These are phyloP conservation scores for Solidago caesia DNA, from an alignment of 129 eudicot genomes.

Conservation along the genomic window DNA sequence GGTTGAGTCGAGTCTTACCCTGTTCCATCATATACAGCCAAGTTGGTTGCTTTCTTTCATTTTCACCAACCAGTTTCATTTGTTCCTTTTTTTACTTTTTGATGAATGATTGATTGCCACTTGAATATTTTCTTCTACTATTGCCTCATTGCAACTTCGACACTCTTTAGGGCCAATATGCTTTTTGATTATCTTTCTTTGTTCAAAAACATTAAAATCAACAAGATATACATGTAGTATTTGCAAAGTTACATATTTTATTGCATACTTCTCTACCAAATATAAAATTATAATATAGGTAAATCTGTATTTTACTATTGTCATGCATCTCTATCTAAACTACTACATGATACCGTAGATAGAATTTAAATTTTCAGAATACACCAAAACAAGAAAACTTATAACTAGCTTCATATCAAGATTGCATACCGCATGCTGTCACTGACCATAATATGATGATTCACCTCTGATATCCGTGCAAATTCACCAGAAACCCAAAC, in stretches of 20 bases:
- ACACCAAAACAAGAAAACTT: conserved; percentile 24
- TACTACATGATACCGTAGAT: conserved; percentile 25
- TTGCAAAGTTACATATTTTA: conserved; percentile 22
- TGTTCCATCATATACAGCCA: conserved; percentile 32
- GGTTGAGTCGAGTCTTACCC: conserved; percentile 15
- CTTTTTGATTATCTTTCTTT: conserved; percentile 11
- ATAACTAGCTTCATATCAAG: conserved; percentile 46
- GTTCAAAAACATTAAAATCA: conserved; percentile 24
- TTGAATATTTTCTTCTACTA: conserved; percentile 27
- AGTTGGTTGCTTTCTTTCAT: conserved; percentile 27
- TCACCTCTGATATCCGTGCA: conserved; percentile 45
- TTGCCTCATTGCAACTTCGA: conserved; percentile 37
- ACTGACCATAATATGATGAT: conserved; percentile 58
- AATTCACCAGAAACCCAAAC: conserved; percentile 60
- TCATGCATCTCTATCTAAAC: conserved; percentile 33
- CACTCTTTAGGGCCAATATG: conserved; percentile 25
- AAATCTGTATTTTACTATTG: conserved; percentile 9
- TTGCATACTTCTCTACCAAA: conserved; percentile 6
- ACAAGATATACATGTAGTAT: conserved; percentile 12
- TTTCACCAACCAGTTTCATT: conserved; percentile 34
- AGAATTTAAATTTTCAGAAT: conserved; percentile 14
- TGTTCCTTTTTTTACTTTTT: conserved; percentile 37
- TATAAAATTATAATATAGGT: no score
- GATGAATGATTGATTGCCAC: conserved; percentile 41
- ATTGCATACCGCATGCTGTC: conserved; percentile 81